These are phyloP conservation scores for Hevea brasiliensis DNA, from an alignment of 345 rosid species.

Conservation along the genomic window DNA sequence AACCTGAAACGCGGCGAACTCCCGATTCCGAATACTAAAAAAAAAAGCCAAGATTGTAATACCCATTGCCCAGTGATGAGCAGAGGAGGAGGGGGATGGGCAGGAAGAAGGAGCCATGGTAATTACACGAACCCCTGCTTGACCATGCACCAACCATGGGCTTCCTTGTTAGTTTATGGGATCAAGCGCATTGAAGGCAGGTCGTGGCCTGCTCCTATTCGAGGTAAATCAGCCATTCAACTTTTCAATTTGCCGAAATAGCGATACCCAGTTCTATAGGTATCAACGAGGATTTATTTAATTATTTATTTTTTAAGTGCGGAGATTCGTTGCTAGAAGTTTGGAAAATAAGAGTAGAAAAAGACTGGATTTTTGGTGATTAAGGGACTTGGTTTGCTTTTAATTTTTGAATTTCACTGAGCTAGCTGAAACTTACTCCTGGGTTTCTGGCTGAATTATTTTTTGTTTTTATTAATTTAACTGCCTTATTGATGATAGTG, in stretches of 20 bases:
- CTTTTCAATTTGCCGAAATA: not conserved
- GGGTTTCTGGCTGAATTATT: not conserved
- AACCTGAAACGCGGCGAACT: too few species aligned
- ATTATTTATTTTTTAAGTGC: too few species aligned
- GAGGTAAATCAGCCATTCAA: constrained; percentile 42
- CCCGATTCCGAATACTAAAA: too few species aligned
- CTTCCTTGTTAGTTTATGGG: constrained; percentile 74
- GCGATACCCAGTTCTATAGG: not conserved
- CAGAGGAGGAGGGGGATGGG: constrained; percentile 7
- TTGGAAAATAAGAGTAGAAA: not conserved
- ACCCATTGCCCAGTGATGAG: not conserved
- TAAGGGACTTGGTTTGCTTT: not conserved
- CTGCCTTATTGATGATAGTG: too few species aligned
- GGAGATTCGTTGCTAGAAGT: not conserved
- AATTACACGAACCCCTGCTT: constrained; percentile 79
- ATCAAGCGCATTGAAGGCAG: constrained; percentile 95
- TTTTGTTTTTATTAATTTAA: not conserved
- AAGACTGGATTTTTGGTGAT: not conserved
- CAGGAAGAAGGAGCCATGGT: constrained; percentile 45
- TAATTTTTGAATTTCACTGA: too few species aligned
- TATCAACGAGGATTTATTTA: too few species aligned
- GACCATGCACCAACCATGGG: constrained; percentile 98
- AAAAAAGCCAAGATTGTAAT: too few species aligned
- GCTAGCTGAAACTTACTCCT: not conserved
- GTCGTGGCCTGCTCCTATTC: constrained; percentile 87